These are phyloP conservation scores for Alternaria arborescens DNA, from an alignment of 2,329 filamentous ascomycete species.

Conservation along the genomic window DNA sequence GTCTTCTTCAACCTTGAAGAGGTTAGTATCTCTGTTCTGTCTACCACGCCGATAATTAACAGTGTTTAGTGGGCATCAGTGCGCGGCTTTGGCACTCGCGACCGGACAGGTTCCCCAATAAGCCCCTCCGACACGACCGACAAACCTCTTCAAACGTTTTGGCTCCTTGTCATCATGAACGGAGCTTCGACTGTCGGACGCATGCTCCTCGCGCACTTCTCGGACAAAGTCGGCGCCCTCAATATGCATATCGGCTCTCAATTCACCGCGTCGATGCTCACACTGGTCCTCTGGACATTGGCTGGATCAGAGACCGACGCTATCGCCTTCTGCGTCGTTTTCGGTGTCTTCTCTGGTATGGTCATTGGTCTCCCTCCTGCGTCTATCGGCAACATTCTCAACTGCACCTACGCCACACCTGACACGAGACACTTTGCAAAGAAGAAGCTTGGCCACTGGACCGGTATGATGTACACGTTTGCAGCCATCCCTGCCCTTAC, in stretches of 20 bases:
- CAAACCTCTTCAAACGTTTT: conserved; percentile 57
- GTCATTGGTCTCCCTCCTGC: conserved; percentile 62
- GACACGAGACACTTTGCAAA: conserved; percentile 40
- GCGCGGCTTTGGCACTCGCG: conserved; percentile 53
- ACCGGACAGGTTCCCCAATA: conserved; percentile 25
- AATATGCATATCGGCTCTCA: conserved; percentile 57
- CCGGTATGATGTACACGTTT: conserved; percentile 62
- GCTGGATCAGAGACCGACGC: conserved; percentile 50
- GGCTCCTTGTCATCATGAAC: conserved; percentile 61
- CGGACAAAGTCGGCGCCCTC: conserved; percentile 56
- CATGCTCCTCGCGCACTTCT: conserved; percentile 55
- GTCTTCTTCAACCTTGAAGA: conserved; percentile 64
- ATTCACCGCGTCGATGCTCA: conserved; percentile 53
- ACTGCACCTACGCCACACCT: conserved; percentile 41
- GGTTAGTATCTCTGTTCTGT: conserved; percentile 32
- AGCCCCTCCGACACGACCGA: conserved; percentile 24
- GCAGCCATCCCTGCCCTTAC: conserved; percentile 56
- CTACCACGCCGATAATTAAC: conserved; percentile 21
- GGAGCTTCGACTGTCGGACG: conserved; percentile 58
- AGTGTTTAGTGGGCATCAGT: conserved; percentile 55
- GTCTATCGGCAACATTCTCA: conserved; percentile 58
- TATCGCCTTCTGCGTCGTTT: conserved; percentile 59
- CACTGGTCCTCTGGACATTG: conserved; percentile 56
- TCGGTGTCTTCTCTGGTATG: conserved; percentile 59
- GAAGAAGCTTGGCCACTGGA: conserved; percentile 60